A percentile compares a stretch with the other conserved stretches of the same genome.
Conservation (phyloP, 441 rosid species). For the Gossypium gossypioides region DNA sequence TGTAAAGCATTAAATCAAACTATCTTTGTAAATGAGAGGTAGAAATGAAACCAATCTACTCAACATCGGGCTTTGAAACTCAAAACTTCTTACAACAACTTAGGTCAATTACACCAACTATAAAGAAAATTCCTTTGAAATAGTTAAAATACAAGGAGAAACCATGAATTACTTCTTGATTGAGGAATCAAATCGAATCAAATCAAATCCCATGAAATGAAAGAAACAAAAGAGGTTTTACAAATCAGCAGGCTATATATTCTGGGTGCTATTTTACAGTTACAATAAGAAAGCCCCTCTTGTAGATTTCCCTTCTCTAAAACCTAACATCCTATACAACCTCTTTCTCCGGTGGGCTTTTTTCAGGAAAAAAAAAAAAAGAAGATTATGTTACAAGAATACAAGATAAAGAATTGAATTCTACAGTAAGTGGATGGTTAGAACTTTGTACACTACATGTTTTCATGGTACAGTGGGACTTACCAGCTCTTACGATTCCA, state of each 20-base stretch:
- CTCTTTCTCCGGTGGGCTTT: slow-evolving; percentile 23
- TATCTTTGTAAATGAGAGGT: too few relatives aligned
- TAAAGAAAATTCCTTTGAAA: too few relatives aligned
- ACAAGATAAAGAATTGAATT: slow-evolving; percentile 37
- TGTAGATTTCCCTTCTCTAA: slow-evolving; percentile 26
- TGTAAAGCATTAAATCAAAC: too few relatives aligned
- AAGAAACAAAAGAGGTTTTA: slow-evolving; percentile 7
- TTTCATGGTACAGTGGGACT: slow-evolving; percentile 31
- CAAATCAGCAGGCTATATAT: slow-evolving; percentile 13
- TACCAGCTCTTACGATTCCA: slow-evolving; percentile 21
- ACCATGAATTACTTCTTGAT: slow-evolving; percentile 3
- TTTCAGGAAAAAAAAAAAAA: neutral
- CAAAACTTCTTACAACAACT: too few relatives aligned
- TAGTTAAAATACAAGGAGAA: neutral
- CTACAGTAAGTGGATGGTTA: slow-evolving; percentile 39
- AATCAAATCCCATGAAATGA: slow-evolving; percentile 1
- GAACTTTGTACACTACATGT: slow-evolving; percentile 45
- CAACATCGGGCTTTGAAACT: too few relatives aligned
- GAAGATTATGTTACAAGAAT: slow-evolving; percentile 24
- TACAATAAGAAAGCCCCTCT: slow-evolving; percentile 28
- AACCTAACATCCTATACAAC: slow-evolving; percentile 41
- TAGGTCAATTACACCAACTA: too few relatives aligned
- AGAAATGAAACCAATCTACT: too few relatives aligned
- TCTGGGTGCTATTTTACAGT: slow-evolving; percentile 25
- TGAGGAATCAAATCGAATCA: slow-evolving; percentile 2